Evolutionary conservation across 176 grass and related monocot species (phyloP), one percentile per base, ranked within the genome.

Genomic region (Oryza officinalis): DNA sequence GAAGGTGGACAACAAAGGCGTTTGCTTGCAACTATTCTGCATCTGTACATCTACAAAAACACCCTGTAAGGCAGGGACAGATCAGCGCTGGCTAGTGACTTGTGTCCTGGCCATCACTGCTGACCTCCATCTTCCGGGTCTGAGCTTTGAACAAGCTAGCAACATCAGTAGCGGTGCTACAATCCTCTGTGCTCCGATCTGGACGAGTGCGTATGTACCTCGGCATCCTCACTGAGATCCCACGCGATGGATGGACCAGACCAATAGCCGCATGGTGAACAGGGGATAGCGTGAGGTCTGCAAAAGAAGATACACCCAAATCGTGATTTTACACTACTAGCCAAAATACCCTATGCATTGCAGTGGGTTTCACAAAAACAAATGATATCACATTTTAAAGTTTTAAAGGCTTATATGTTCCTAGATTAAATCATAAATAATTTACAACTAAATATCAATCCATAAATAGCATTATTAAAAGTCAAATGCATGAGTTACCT

Each of bases 221-320:
- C 12, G 93, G 91, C 79, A 99, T 80, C 88, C 96, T 92, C 60
- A 96, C 85, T 1, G 96, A 99, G 74, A 96, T 90, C 71, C 96
- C 96, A 17, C 93, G 87, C 33, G 85, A 96, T 72, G 91, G 89
- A 83, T 99, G 93, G 27, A 99, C 85, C 69, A 92, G 72, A 72
- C 91, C 86, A 70, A 92, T 73, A 61, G 89, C 93, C 69, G 93
- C 96, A 72, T 94, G 91, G 78, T 99, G 91, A 75, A 99, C 89
- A 49, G 91, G 91, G 54, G 96, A 96, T 80, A 94, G 63, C 20
- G 93, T 96, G 61, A 96, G 91, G 78, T 99, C 91, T 96, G 83
- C 54, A 74, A 89, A 9, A 40, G 60, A 28, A 57, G 45, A 59
- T 23, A 49, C 27, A 71, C 25, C 33, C 23, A 61, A 25, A 14